A percentile compares a stretch with the other conserved stretches of the same genome.
phyloP scores from a whole-genome alignment of 768 basidiomycete species.

The Goffeauzyma gilvescens region DNA sequence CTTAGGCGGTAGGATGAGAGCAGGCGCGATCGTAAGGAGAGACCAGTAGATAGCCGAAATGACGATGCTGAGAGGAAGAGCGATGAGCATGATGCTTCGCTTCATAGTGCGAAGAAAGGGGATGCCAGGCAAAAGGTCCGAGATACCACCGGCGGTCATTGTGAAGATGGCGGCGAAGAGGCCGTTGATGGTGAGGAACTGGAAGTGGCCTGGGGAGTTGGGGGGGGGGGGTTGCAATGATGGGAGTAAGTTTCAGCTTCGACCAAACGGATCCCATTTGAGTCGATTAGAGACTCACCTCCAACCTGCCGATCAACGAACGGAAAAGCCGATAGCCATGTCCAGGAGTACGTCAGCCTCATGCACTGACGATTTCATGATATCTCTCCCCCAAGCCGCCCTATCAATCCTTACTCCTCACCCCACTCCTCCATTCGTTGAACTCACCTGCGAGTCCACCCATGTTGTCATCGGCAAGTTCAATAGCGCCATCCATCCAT shows the following conservation, averaged over 20 bases:
- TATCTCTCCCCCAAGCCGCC: neutral
- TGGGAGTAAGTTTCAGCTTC: neutral
- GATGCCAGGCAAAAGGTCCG: slow-evolving; percentile 36
- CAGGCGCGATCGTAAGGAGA: slow-evolving; percentile 33
- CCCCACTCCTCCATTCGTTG: neutral
- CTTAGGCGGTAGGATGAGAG: slow-evolving; percentile 39
- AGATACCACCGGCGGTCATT: slow-evolving; percentile 34
- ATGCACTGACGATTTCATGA: neutral
- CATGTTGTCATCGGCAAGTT: slow-evolving; percentile 11
- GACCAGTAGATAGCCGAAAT: slow-evolving; percentile 43
- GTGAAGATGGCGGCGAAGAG: slow-evolving; percentile 35
- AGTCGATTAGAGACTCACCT: slow-evolving; percentile 12
- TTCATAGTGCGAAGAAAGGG: slow-evolving; percentile 38
- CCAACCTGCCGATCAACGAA: slow-evolving; percentile 15
- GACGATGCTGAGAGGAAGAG: slow-evolving; percentile 45
- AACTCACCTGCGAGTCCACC: slow-evolving; percentile 22
- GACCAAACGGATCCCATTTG: neutral
- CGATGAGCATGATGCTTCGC: slow-evolving; percentile 43
- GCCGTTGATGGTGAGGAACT: slow-evolving; percentile 62
- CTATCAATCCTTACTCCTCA: neutral
- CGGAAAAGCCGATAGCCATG: neutral
- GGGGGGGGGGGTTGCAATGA: neutral
- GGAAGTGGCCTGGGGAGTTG: slow-evolving; percentile 38
- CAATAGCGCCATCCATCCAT: slow-evolving; percentile 21
- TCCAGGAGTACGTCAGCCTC: neutral